These are phyloP conservation scores for Mycena metata DNA, from an alignment of 768 basidiomycete species.

Conservation along the genomic window DNA sequence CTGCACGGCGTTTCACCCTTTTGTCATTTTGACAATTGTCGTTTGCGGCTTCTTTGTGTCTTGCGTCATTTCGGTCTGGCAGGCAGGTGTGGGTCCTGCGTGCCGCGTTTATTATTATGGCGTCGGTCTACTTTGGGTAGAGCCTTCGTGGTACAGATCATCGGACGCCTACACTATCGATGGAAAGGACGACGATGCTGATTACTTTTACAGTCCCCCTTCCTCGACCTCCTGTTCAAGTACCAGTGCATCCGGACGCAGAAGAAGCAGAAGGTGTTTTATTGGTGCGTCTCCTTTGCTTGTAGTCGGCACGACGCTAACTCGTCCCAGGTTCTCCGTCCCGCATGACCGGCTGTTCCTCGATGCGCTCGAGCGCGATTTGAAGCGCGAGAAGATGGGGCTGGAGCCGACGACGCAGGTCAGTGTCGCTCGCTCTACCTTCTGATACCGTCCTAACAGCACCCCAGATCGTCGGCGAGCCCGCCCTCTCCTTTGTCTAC, in stretches of 20 bases:
- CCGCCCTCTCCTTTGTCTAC: conserved; percentile 89
- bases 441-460: neutral
- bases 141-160: too few relatives aligned
- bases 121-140: too few relatives aligned
- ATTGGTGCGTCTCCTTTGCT: conserved; percentile 71
- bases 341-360: conserved; percentile 97
- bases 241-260: conserved; percentile 97
- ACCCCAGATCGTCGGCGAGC: conserved; percentile 71
- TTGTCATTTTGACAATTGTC: too few relatives aligned
- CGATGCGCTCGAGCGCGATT: conserved; percentile 95
- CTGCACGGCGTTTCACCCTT: too few relatives aligned
- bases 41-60: too few relatives aligned
- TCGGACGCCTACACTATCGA: too few relatives aligned
- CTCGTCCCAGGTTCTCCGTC: conserved; percentile 85
- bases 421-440: neutral
- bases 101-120: too few relatives aligned
- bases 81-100: too few relatives aligned
- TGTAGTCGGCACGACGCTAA: neutral
- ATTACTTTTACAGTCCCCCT: conserved; percentile 75
- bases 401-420: conserved; percentile 84
- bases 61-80: too few relatives aligned
- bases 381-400: conserved; percentile 95
- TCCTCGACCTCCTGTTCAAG: conserved; percentile 94
- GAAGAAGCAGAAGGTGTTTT: conserved; percentile 99
- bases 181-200: neutral